Evolutionary conservation across 129 eudicot genomes (phyloP).

Genomic region (Arctium minus): DNA sequence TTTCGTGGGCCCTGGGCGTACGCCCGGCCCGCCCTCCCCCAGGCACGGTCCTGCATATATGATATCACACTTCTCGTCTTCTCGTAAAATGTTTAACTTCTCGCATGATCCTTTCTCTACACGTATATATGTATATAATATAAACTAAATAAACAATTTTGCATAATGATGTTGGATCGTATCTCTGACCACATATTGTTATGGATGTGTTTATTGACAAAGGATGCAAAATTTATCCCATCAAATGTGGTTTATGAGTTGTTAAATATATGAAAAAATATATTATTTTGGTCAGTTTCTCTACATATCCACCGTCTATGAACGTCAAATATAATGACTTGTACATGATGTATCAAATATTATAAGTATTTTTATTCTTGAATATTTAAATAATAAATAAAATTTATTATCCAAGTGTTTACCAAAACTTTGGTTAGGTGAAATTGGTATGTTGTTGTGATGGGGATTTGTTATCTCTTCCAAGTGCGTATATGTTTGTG

Average conservation of each 20-base stretch:
- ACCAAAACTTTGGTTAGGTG: constrained; percentile 16
- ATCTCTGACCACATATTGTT: neutral
- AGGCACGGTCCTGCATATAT: too few relatives aligned
- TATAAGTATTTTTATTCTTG: neutral
- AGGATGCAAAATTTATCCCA: neutral
- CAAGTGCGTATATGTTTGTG: constrained; percentile 14
- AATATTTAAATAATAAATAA: neutral
- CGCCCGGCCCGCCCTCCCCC: too few relatives aligned
- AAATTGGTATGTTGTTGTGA: constrained; percentile 23
- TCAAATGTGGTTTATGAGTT: neutral
- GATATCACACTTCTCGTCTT: too few relatives aligned
- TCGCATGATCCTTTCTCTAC: too few relatives aligned
- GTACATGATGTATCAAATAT: neutral
- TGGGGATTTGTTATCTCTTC: constrained; percentile 4
- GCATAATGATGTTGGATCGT: neutral
- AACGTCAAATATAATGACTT: neutral
- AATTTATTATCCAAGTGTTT: neutral
- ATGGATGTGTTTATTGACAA: neutral
- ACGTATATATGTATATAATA: too few relatives aligned
- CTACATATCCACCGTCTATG: too few relatives aligned
- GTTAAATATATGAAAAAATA: neutral
- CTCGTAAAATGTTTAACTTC: too few relatives aligned
- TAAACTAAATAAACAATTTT: too few relatives aligned
- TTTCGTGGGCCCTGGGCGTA: too few relatives aligned
- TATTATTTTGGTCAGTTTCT: neutral